phyloP scores from a whole-genome alignment of 306 rosid genomes.

The Lathyrus oleraceus region DNA sequence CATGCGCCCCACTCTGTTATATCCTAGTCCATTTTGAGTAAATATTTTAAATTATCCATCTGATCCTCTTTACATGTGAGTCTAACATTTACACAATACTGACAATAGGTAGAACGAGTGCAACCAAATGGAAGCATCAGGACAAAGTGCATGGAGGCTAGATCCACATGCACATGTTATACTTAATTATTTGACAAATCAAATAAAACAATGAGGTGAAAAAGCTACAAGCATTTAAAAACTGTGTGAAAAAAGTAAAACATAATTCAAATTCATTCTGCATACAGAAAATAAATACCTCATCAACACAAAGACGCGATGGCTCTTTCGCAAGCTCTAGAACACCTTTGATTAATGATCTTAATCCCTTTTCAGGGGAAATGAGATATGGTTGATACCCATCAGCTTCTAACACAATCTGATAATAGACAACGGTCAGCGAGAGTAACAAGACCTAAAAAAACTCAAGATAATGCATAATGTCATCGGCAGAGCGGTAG shows the following conservation, averaged over 20 bases:
- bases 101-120: slow-evolving; percentile 10
- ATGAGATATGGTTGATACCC: slow-evolving; percentile 99
- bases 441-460: neutral
- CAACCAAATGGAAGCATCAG: slow-evolving; percentile 1
- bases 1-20: neutral
- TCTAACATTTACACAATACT: neutral
- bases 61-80: neutral
- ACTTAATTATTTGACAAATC: neutral
- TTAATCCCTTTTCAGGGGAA: slow-evolving; percentile 97
- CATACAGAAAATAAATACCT: slow-evolving; percentile 58
- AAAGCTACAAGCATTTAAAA: slow-evolving; percentile 1
- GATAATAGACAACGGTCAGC: slow-evolving; percentile 28
- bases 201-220: slow-evolving; percentile 13
- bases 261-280: slow-evolving; percentile 19
- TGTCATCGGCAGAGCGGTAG: slow-evolving; percentile 1
- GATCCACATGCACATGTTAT: slow-evolving; percentile 4
- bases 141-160: slow-evolving; percentile 3
- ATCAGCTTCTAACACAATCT: slow-evolving; percentile 99
- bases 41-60: neutral
- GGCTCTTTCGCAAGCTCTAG: slow-evolving; percentile 99
- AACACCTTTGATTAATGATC: slow-evolving; percentile 94
- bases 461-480: neutral
- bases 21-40: neutral
- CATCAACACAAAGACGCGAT: slow-evolving; percentile 95
- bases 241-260: slow-evolving; percentile 19